Conservation (phyloP, 2,329 filamentous ascomycete species). For the Diplodia intermedia region DNA sequence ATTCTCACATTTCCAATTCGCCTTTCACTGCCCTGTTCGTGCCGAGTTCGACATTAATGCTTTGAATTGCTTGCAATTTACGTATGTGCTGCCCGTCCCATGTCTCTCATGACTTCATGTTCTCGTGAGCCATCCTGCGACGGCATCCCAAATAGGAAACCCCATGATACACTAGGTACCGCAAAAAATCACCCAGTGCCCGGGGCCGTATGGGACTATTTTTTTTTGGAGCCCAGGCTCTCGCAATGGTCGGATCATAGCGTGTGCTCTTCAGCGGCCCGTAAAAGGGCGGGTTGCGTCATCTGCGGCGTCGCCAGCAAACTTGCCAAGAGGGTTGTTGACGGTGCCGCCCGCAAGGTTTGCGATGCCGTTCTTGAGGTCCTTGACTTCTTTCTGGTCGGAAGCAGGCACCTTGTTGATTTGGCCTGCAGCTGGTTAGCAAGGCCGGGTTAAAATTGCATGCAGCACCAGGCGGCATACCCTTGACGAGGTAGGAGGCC, state of each 20-base stretch:
- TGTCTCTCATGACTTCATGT: conserved; percentile 13
- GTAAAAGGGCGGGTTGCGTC: conserved; percentile 46
- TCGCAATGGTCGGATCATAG: not conserved
- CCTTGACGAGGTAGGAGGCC: conserved; percentile 51
- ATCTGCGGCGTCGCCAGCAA: conserved; percentile 47
- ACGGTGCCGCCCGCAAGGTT: conserved; percentile 45
- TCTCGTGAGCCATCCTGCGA: conserved; percentile 21
- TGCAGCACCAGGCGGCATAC: conserved; percentile 35
- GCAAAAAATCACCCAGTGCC: not conserved
- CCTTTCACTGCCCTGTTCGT: not conserved
- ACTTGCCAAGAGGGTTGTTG: conserved; percentile 48
- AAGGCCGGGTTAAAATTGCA: not conserved
- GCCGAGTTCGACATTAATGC: not conserved
- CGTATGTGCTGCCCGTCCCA: not conserved
- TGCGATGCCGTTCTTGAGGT: conserved; percentile 47
- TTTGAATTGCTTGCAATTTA: conserved; percentile 6
- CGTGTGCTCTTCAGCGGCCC: conserved; percentile 43
- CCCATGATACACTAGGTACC: not conserved
- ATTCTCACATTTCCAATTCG: not conserved
- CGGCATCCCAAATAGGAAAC: conserved; percentile 2
- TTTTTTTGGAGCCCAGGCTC: not conserved
- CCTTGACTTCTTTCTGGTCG: conserved; percentile 48
- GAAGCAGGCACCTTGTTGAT: conserved; percentile 50
- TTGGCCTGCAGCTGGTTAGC: conserved; percentile 41
- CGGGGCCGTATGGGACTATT: not conserved